Evolutionary conservation across 306 rosid species (phyloP).

Genomic region (Rubus parviflorus): DNA sequence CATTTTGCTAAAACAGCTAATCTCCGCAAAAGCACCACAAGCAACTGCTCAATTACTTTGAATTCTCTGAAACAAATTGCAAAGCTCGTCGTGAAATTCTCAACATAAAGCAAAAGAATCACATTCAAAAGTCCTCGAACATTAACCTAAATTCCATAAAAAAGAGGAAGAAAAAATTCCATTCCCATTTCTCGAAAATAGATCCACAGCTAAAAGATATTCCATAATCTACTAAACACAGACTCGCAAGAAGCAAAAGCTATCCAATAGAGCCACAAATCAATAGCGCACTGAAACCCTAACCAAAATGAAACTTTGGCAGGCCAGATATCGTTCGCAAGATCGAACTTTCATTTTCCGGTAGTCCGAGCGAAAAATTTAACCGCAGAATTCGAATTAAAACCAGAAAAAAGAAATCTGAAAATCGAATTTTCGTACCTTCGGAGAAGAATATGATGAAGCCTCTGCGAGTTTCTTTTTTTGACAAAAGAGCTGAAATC

Average conservation of each 20-base stretch:
- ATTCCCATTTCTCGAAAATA: conserved; percentile 19
- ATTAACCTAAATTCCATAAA: conserved; percentile 1
- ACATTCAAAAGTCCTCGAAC: not conserved
- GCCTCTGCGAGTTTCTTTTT: not conserved
- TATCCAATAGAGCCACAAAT: not conserved
- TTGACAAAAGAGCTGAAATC: not conserved
- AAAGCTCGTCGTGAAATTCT: conserved; percentile 16
- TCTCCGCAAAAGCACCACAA: conserved; percentile 31
- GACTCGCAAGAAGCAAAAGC: not conserved
- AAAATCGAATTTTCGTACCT: conserved; percentile 6
- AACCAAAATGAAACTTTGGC: not conserved
- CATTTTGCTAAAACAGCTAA: conserved; percentile 44
- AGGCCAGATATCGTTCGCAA: not conserved
- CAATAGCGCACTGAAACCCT: conserved; percentile 12
- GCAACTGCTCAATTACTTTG: conserved; percentile 27
- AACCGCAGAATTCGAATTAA: not conserved
- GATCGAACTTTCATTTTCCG: not conserved
- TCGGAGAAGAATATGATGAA: not conserved
- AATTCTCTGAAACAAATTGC: conserved; percentile 40
- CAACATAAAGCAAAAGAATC: conserved; percentile 14
- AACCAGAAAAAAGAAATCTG: not conserved
- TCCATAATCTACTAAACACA: not conserved
- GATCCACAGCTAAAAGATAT: not conserved
- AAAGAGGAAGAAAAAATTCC: not conserved
- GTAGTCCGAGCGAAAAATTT: not conserved